Percentiles rank a stretch among this genome's conserved stretches.
These are phyloP conservation scores for Ulota crispa DNA, from an alignment of 225 moss, liverwort and hornwort genomes.

Conservation along the genomic window DNA sequence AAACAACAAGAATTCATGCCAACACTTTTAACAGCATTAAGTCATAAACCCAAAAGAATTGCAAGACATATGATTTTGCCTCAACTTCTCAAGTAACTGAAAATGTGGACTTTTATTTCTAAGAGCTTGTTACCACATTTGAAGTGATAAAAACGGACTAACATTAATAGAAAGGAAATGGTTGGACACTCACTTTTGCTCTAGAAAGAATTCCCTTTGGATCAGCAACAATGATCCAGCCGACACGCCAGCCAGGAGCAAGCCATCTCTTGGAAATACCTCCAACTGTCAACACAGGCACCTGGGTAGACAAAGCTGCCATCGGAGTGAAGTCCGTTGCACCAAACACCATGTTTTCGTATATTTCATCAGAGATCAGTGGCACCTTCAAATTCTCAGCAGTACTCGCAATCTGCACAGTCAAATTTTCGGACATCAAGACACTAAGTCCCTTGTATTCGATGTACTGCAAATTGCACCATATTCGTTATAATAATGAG, in stretches of 20 bases:
- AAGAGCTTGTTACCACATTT: accelerated
- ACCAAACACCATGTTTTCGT: constrained; percentile 71
- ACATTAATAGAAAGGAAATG: too few relatives aligned
- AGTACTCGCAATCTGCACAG: constrained; percentile 61
- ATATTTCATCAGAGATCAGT: constrained; percentile 87
- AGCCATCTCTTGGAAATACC: constrained; percentile 91
- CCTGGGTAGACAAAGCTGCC: constrained; percentile 67
- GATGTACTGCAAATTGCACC: background rate
- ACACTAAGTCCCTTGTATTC: background rate
- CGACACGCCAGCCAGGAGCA: constrained; percentile 86
- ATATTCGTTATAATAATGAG: too few relatives aligned
- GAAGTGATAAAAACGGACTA: background rate
- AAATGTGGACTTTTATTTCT: too few relatives aligned
- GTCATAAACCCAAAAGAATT: background rate
- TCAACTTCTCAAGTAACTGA: background rate
- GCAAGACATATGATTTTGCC: background rate
- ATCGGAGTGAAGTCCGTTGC: constrained; percentile 61
- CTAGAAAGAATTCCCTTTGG: constrained; percentile 62
- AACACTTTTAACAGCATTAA: background rate
- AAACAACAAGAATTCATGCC: background rate
- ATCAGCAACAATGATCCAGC: constrained; percentile 78
- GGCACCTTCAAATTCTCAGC: constrained; percentile 73
- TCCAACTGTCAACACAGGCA: constrained; percentile 78
- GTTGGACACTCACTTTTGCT: constrained; percentile 48
- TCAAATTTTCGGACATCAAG: background rate